Conservation (phyloP, 352 stramenopile genomes). For the Pythium guiyangense region DNA sequence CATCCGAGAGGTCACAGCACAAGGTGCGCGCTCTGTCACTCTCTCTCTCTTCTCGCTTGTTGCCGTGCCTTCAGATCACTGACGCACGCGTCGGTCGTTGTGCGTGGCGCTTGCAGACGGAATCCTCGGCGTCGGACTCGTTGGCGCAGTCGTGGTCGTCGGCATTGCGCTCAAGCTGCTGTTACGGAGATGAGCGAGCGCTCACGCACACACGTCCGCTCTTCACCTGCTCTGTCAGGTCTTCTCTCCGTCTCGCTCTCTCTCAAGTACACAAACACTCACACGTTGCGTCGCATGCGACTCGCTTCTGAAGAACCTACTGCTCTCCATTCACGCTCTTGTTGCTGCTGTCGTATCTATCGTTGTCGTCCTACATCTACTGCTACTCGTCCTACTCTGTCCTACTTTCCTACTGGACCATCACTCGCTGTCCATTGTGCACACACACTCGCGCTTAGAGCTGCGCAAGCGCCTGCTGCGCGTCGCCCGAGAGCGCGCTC, state of each 20-base stretch:
- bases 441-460: constrained; percentile 26
- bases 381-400: neutral
- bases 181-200: constrained; percentile 52
- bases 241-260: neutral
- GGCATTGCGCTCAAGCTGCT: constrained; percentile 71
- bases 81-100: neutral
- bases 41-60: neutral
- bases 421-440: neutral
- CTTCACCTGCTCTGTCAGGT: neutral
- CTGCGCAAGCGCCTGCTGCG: constrained; percentile 67
- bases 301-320: constrained; percentile 1
- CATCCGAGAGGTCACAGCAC: constrained; percentile 65
- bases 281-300: neutral
- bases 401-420: neutral
- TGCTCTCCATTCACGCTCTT: constrained; percentile 4
- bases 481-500: constrained; percentile 58
- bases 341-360: neutral
- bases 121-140: constrained; percentile 61
- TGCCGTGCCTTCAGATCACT: neutral
- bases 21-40: constrained; percentile 22
- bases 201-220: neutral
- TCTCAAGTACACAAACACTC: too few species aligned
- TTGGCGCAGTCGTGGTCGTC: constrained; percentile 66
- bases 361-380: constrained; percentile 1
- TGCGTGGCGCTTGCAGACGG: constrained; percentile 26